These are phyloP conservation scores for Macrocystidia cucumis DNA, from an alignment of 1,284 basidiomycete species.

Conservation along the genomic window DNA sequence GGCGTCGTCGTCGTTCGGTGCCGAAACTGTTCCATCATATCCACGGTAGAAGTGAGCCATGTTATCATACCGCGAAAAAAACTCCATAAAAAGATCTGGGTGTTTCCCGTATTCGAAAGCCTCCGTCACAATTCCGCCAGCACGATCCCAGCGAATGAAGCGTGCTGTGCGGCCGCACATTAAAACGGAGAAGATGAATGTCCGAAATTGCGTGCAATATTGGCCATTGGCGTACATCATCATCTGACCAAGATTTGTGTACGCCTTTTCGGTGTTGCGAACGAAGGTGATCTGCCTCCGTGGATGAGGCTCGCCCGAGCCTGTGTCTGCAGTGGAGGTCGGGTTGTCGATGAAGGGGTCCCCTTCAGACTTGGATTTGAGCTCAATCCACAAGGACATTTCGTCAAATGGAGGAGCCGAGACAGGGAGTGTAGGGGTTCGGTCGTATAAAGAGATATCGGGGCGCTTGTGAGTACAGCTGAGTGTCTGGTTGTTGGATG, in stretches of 20 bases:
- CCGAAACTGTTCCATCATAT: conserved; percentile 12
- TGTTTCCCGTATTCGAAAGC: conserved; percentile 6
- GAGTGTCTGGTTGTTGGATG: too few relatives aligned
- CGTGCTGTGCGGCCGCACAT: conserved; percentile 7
- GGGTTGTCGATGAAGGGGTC: not conserved
- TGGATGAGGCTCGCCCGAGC: not conserved
- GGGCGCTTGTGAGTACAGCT: too few relatives aligned
- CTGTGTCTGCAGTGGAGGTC: not conserved
- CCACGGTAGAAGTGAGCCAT: conserved; percentile 11
- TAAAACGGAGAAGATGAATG: conserved; percentile 6
- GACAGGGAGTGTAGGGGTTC: too few relatives aligned
- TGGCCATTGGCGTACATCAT: conserved; percentile 7
- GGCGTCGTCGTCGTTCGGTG: not conserved
- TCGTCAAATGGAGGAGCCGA: not conserved
- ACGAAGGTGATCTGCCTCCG: too few relatives aligned
- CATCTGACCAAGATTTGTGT: conserved; percentile 6
- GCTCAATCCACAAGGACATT: not conserved
- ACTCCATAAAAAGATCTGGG: conserved; percentile 6
- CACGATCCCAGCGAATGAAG: conserved; percentile 10
- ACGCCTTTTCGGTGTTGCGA: too few relatives aligned
- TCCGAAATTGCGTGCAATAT: conserved; percentile 6
- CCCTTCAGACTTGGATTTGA: not conserved
- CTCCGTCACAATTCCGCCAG: conserved; percentile 7
- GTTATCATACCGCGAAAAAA: conserved; percentile 14
- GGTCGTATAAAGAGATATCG: too few relatives aligned